Conservation (phyloP, 2,329 filamentous ascomycete genomes). For the Penicillium sp. region DNA sequence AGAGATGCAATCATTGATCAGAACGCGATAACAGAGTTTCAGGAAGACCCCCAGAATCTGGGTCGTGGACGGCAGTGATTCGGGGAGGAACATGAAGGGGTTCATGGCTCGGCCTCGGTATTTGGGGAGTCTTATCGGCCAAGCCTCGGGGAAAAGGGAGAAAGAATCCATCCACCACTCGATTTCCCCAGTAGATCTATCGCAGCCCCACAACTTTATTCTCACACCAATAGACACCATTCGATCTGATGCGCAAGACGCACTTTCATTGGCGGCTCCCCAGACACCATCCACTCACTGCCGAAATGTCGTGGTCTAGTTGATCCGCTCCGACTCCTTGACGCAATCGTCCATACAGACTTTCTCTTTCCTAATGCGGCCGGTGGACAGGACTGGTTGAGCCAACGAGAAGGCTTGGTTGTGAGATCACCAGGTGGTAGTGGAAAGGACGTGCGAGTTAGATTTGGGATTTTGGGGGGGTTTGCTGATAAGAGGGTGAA, state of each 20-base stretch:
- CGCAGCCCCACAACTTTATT: conserved; percentile 8
- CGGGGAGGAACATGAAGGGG: no score
- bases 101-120: neutral
- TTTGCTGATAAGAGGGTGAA: neutral
- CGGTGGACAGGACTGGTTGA: neutral
- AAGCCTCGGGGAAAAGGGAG: neutral
- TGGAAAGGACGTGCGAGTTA: neutral
- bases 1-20: neutral
- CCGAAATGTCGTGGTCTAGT: neutral
- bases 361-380: conserved; percentile 16
- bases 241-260: neutral
- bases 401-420: neutral
- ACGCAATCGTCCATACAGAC: conserved; percentile 16
- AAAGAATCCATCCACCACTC: neutral
- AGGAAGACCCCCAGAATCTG: neutral
- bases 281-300: no score
- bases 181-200: neutral
- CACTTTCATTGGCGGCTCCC: neutral
- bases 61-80: no score
- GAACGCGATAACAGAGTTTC: neutral
- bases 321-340: conserved; percentile 18
- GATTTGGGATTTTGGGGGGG: neutral
- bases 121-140: neutral
- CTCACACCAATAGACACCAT: neutral
- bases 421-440: neutral